Evolutionary conservation across 192 early-diverging fungal species (phyloP).

Genomic region (Tieghemiomyces parasiticus): DNA sequence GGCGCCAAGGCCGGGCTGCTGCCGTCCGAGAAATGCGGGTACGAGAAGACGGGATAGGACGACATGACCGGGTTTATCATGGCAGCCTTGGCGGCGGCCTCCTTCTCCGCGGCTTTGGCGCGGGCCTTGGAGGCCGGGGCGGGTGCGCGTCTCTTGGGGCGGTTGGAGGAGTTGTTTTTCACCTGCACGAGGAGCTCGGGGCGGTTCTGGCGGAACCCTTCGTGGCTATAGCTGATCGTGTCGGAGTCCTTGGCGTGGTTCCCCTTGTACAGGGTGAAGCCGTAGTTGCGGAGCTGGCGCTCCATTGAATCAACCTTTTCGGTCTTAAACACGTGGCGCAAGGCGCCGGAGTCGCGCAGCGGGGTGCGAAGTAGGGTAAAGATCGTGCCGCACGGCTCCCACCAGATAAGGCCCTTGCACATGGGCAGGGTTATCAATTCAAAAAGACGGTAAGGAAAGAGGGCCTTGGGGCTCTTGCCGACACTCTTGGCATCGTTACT

Average conservation of each 20-base stretch:
- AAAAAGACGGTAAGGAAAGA: neutral
- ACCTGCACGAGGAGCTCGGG: constrained; percentile 18
- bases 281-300: constrained; percentile 21
- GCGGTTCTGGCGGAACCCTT: constrained; percentile 20
- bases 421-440: neutral
- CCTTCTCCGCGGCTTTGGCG: constrained; percentile 14
- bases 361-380: neutral
- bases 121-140: constrained; percentile 23
- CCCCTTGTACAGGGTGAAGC: constrained; percentile 19
- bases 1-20: constrained; percentile 16
- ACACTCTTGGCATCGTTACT: too few relatives aligned
- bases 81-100: constrained; percentile 22
- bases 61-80: too few relatives aligned
- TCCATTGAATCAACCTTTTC: constrained; percentile 17
- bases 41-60: too few relatives aligned
- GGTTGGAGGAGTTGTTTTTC: constrained; percentile 13
- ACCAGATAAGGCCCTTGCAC: neutral
- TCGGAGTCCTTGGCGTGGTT: constrained; percentile 18
- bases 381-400: neutral
- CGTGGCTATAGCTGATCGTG: constrained; percentile 14
- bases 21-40: constrained; percentile 18
- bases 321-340: constrained; percentile 21
- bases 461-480: neutral
- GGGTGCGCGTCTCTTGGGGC: constrained; percentile 16
- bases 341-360: constrained; percentile 13